Base-by-base conservation (phyloP, 2,329 filamentous ascomycete genomes). In the Fusarium bulbicola region DNA sequence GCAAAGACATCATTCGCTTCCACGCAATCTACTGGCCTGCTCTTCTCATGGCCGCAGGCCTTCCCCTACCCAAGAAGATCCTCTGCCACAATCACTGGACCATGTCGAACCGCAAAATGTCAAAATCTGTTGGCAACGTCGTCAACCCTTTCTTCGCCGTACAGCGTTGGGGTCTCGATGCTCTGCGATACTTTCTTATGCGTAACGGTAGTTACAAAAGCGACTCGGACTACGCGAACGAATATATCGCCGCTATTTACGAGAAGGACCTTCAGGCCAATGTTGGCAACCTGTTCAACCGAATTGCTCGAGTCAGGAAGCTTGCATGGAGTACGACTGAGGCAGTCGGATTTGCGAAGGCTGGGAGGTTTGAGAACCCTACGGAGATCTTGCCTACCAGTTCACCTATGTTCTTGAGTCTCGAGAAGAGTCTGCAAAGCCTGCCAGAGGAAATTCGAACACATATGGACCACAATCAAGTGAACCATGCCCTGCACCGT, bases 21-120 rank as follows among this genome's bases (percentile, higher is more conserved):
- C 97, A 99, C 81, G 95, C 94, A 81, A 92, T 99, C 53, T 99
- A 99, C 85, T 99, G 97, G 96, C 96, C 96, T 1, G 96, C 96
- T 7, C 92, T 99, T 76, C 90, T 99, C 21, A 92, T 99, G 88
- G 95, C 96, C 4, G 85, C 98, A 20, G 91, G 92, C 58, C 86
- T 98, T 9, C 92, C 94, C 3, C 85, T 93, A 2, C 94, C 96
- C 2, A 92, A 91, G 78, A 91, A 91, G 71, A 89, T 99, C 37
- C 85, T 99, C 6, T 94, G 94, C 59, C 96, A 99, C 80, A 95
- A 92, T 5, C 96, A 99, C 81, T 99, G 97, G 96, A 97, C 95
- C 20, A 91, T 99, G 83, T 93, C 93, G 63, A 90, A 90, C 59
- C 90, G 91, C 76, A 99, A 99, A 82, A 99, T 99, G 95, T 95